Percentiles rank a stretch among this genome's conserved stretches.
These are phyloP conservation scores for Euptelea pleiosperma DNA, from an alignment of 164 flowering plant genomes.

Conservation along the genomic window DNA sequence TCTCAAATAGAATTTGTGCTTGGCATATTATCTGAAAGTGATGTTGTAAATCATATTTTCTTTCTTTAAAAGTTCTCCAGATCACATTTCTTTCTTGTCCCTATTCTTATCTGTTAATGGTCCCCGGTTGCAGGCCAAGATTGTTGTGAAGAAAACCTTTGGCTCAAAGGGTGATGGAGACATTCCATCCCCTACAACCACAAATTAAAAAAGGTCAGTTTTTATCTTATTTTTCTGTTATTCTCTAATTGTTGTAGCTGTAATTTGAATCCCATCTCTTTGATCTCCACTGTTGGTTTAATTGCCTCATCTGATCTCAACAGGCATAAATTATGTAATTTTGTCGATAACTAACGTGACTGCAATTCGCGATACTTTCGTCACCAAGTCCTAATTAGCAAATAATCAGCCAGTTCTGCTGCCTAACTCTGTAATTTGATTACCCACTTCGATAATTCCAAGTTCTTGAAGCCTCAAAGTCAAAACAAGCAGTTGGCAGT, in stretches of 20 bases:
- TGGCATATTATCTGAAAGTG: conserved; percentile 15
- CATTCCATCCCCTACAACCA: conserved; percentile 11
- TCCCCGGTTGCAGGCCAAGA: conserved; percentile 16
- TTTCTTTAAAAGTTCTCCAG: conserved; percentile 13
- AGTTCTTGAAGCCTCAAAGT: background rate
- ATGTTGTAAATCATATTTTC: conserved; percentile 10
- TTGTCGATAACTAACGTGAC: conserved; percentile 2
- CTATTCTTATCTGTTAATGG: conserved; percentile 14
- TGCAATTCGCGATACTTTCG: background rate
- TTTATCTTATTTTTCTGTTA: background rate
- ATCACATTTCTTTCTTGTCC: conserved; percentile 8
- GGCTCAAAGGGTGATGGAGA: conserved; percentile 12
- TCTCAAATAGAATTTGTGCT: conserved; percentile 13
- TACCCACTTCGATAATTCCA: background rate
- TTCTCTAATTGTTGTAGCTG: conserved; percentile 2
- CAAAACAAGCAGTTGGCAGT: background rate
- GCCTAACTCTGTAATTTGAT: background rate
- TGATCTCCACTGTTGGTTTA: background rate
- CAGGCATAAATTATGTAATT: conserved; percentile 2
- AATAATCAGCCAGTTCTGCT: background rate
- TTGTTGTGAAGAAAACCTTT: conserved; percentile 9
- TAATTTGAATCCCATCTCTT: background rate
- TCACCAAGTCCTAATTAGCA: conserved; percentile 1
- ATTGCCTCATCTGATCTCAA: background rate
- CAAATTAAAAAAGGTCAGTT: conserved; percentile 13